These are phyloP conservation scores for Haplosporangium sp. DNA, from an alignment of 371 early-diverging fungal species.

Conservation along the genomic window DNA sequence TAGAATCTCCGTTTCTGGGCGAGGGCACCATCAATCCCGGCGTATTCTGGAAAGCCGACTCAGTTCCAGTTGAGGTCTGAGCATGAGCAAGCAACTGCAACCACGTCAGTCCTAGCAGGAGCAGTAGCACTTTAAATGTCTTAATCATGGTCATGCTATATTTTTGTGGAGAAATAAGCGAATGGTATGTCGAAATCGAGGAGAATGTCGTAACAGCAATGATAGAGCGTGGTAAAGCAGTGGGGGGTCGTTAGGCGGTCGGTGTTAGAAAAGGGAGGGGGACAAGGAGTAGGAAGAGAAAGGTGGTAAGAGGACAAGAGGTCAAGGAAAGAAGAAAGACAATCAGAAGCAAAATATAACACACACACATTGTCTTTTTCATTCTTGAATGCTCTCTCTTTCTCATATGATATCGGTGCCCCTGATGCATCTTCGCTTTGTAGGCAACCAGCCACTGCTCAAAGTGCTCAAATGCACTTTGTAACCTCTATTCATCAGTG, in stretches of 20 bases:
- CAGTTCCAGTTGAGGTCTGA: not conserved
- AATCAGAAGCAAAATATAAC: not conserved
- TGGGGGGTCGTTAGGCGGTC: constrained; percentile 13
- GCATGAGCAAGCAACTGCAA: not conserved
- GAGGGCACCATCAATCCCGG: not conserved
- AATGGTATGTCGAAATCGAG: no score
- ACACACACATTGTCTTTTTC: no score
- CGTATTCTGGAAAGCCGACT: constrained; percentile 12
- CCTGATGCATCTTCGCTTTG: not conserved
- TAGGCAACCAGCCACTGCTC: not conserved
- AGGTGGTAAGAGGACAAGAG: not conserved
- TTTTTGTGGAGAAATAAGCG: not conserved
- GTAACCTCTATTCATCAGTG: not conserved
- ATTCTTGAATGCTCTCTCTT: no score
- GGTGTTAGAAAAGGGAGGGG: not conserved
- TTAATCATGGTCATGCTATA: not conserved
- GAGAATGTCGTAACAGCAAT: no score
- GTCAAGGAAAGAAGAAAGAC: not conserved
- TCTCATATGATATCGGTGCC: no score
- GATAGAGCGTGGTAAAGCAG: not conserved
- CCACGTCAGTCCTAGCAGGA: not conserved
- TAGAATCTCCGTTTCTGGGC: constrained; percentile 4
- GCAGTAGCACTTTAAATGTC: not conserved
- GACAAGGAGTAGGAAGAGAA: not conserved
- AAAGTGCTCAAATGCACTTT: not conserved